phyloP scores from a whole-genome alignment of 345 rosid genomes.

The Hirschfeldia incana region DNA sequence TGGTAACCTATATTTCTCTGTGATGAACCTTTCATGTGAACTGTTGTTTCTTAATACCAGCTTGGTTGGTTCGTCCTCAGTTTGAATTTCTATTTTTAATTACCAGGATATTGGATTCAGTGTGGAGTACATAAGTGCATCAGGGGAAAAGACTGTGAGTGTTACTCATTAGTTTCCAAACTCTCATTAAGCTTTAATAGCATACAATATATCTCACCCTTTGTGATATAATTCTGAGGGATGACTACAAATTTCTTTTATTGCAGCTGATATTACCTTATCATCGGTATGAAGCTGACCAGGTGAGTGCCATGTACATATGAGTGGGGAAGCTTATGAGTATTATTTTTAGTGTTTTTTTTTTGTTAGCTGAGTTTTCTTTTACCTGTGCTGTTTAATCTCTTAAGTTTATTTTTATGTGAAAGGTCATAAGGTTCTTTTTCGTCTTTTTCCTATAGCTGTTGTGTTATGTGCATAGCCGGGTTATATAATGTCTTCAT shows the following conservation, averaged over 20 bases:
- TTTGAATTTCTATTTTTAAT: slow-evolving; percentile 2
- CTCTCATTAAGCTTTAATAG: slow-evolving; percentile 13
- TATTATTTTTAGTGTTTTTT: background rate
- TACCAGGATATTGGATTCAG: slow-evolving; percentile 95
- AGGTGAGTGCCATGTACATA: slow-evolving; percentile 53
- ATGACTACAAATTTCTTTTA: slow-evolving; percentile 12
- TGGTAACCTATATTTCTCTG: background rate
- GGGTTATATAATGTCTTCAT: slow-evolving; percentile 10
- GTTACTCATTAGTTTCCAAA: slow-evolving; percentile 15
- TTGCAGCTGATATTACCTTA: slow-evolving; percentile 81
- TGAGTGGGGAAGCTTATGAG: background rate
- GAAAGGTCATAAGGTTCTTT: background rate
- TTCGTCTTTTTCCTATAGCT: background rate
- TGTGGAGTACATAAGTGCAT: slow-evolving; percentile 68
- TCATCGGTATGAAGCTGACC: slow-evolving; percentile 81
- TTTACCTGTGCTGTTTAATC: background rate
- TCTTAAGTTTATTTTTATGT: background rate
- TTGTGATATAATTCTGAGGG: slow-evolving; percentile 15
- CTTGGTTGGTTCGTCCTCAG: slow-evolving; percentile 8
- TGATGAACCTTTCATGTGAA: slow-evolving; percentile 13
- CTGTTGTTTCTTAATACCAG: slow-evolving; percentile 14
- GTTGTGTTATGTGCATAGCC: background rate
- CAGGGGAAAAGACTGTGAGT: slow-evolving; percentile 81
- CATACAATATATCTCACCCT: background rate
- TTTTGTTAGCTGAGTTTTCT: background rate